Conservation (phyloP, 208 protist genomes). For the Leishmania turanica region DNA sequence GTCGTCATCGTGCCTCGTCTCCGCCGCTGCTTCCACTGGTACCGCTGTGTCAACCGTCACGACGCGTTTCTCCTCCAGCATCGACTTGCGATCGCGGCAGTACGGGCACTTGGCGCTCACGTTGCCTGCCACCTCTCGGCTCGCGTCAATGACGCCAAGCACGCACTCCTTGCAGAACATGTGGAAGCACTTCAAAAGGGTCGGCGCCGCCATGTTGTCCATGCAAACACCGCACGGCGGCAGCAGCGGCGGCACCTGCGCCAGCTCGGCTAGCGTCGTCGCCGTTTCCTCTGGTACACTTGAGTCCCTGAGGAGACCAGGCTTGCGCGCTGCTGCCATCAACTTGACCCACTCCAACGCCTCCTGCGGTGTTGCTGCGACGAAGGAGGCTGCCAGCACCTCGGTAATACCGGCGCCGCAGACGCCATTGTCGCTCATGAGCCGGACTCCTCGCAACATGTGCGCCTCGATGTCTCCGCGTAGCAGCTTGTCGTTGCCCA, state of each 20-base stretch:
- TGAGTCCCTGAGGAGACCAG: not conserved
- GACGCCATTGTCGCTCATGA: not conserved
- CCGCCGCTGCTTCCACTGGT: not conserved
- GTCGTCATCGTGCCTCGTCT: not conserved
- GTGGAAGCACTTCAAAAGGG: slow-evolving; percentile 54
- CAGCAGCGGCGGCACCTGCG: slow-evolving; percentile 37
- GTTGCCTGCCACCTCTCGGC: slow-evolving; percentile 28
- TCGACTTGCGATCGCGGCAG: slow-evolving; percentile 40
- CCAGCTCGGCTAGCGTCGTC: slow-evolving; percentile 32
- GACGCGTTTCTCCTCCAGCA: slow-evolving; percentile 34
- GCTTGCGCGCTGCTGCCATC: slow-evolving; percentile 1
- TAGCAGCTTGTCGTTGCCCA: slow-evolving; percentile 22
- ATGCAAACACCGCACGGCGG: slow-evolving; percentile 52
- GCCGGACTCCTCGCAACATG: not conserved
- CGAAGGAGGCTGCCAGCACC: slow-evolving; percentile 26
- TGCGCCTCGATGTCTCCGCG: slow-evolving; percentile 16
- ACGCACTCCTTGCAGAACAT: slow-evolving; percentile 69
- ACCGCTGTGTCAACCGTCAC: slow-evolving; percentile 5
- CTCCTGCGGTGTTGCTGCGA: slow-evolving; percentile 34
- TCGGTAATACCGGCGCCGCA: not conserved
- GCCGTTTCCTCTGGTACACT: slow-evolving; percentile 37
- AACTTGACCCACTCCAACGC: slow-evolving; percentile 36
- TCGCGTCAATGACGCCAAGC: slow-evolving; percentile 39
- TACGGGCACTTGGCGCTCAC: slow-evolving; percentile 41
- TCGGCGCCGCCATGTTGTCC: slow-evolving; percentile 49